Base-by-base conservation (phyloP, 345 rosid genomes). In the Eucalyptus brandiana region DNA sequence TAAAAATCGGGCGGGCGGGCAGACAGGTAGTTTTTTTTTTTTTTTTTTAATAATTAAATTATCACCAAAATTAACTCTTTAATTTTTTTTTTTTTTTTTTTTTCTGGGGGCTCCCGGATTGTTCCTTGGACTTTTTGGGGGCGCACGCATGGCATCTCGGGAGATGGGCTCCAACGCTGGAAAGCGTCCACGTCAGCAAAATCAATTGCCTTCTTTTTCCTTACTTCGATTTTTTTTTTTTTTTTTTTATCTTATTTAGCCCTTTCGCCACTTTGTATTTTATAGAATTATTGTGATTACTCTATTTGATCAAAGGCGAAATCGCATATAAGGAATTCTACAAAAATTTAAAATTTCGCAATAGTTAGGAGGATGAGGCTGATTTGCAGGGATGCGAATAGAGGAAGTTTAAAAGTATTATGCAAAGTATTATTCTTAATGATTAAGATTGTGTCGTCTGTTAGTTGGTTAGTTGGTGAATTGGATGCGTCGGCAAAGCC, bases 301-400 rank as follows among this genome's bases (percentile, higher is more conserved):
- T 60, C 32, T 60, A 60, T 60, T 3, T 60, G 15, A 28, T 28
- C 69, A 9, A 56, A 28, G 34, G 4, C 4, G 12, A 60, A 60
- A 60, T 28, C 16, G 7, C 15, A 60, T 28, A 28, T 60, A 13
- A 60, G 0, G 12, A 62, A 62, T 30, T 13, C 34, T 62, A 13
- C 30, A 30, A 62, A 62, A 62, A 62, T 62, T 6, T 3, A 28
- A 28, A 62, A 62, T 12, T 62, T 30, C 9, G 69, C 4, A 62
- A 62, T 30, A 62, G 6, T 62, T 62, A 30, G 69, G 34, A 30
- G 69, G 69, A 62, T 13, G 69, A 62, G 69, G n/a, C 34, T 62
- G 8, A 62, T 30, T 28, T 62, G 69, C 9, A 12, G 0, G 0
- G 34, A 1, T 14, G 17, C 1, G 2, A 10, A 30, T 7, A 62